These are phyloP conservation scores for Myriosclerotinia duriaeana DNA, from an alignment of 2,329 filamentous ascomycete species.

Conservation along the genomic window DNA sequence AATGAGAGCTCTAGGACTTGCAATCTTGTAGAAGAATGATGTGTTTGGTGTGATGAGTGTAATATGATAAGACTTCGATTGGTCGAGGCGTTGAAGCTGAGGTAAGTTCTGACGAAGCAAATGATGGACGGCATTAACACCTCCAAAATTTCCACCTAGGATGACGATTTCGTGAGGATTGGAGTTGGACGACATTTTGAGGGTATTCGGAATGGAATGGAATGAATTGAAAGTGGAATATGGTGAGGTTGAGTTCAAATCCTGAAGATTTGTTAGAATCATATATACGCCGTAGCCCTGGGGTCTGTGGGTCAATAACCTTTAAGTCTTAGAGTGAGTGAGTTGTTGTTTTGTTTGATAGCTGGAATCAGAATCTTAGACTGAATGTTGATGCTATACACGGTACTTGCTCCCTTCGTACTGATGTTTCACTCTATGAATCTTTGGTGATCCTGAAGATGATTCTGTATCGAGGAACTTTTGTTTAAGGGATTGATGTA, in stretches of 20 bases:
- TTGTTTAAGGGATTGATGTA: too few species aligned
- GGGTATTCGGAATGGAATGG: neutral
- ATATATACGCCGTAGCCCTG: too few species aligned
- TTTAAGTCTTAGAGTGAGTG: too few species aligned
- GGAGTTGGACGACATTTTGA: conserved; percentile 18
- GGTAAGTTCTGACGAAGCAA: conserved; percentile 52
- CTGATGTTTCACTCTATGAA: too few species aligned
- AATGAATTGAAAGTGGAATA: neutral
- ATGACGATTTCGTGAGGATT: conserved; percentile 46
- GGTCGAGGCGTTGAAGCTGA: conserved; percentile 38
- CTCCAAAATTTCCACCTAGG: conserved; percentile 53
- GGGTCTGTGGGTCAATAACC: neutral
- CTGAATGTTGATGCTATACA: too few species aligned
- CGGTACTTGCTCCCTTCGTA: too few species aligned
- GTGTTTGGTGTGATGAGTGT: conserved; percentile 47
- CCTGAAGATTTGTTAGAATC: neutral
- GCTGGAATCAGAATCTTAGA: too few species aligned
- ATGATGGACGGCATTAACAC: conserved; percentile 52
- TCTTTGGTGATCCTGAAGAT: too few species aligned
- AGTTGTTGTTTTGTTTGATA: too few species aligned
- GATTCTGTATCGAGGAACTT: too few species aligned
- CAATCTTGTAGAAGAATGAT: conserved; percentile 46
- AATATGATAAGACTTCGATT: conserved; percentile 42
- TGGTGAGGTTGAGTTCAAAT: neutral
- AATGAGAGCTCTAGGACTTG: conserved; percentile 49